phyloP scores from a whole-genome alignment of 2,329 filamentous ascomycete genomes.

The Graphiopsis chlorocephala region DNA sequence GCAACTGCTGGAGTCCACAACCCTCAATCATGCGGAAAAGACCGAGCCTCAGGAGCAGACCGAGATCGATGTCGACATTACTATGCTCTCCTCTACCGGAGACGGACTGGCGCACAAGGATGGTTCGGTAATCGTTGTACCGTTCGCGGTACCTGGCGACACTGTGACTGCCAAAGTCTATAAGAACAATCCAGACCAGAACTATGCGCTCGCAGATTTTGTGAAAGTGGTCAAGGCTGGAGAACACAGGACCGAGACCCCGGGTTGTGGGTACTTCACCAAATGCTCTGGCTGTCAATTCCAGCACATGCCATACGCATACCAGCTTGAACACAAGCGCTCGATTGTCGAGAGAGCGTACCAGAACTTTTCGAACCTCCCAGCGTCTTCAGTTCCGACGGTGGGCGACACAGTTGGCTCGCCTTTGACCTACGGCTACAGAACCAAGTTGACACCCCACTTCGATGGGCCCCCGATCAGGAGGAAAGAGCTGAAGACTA shows the following conservation, averaged over 20 bases:
- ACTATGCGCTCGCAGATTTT: constrained; percentile 78
- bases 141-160: constrained; percentile 86
- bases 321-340: constrained; percentile 82
- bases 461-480: constrained; percentile 71
- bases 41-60: constrained; percentile 48
- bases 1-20: constrained; percentile 39
- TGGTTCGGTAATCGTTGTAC: constrained; percentile 78
- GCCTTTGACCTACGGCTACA: constrained; percentile 86
- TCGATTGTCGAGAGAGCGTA: constrained; percentile 88
- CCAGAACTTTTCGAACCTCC: constrained; percentile 81
- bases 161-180: constrained; percentile 73
- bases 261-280: constrained; percentile 81
- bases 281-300: constrained; percentile 92
- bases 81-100: constrained; percentile 83
- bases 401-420: constrained; percentile 85
- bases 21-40: constrained; percentile 19
- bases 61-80: constrained; percentile 79
- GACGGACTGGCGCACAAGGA: constrained; percentile 76
- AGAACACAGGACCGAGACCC: constrained; percentile 70
- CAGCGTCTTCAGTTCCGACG: constrained; percentile 69
- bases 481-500: constrained; percentile 37
- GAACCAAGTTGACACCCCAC: constrained; percentile 95
- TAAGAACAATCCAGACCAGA: constrained; percentile 63
- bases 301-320: constrained; percentile 88
- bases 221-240: constrained; percentile 73